Base-by-base conservation (phyloP, 805 yeast genomes). In the Diddensiella santjacobensis region DNA sequence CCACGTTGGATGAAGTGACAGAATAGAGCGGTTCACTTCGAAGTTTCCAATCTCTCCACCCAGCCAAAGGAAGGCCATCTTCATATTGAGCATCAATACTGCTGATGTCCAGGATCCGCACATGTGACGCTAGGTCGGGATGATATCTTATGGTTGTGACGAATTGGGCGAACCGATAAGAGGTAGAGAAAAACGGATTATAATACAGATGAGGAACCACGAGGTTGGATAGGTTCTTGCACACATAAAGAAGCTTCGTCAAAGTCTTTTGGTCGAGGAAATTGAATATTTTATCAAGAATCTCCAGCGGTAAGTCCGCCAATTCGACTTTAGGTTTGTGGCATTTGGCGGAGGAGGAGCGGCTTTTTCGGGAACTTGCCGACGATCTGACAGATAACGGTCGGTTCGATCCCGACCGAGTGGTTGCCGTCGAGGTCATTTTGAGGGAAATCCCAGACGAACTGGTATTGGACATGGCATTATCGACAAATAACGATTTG, bases 11-110 rank as follows among this genome's bases (percentile, higher is more conserved):
- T 0, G 49, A 24, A 15, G 40, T 39, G 22, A 72, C 62, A 1
- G 76, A 71, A 59, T 83, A 83, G 30, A 85, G 63, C 1, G 91
- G 87, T 64, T 84, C 89, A 44, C 76, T 77, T 52, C 87, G 75
- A 58, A 75, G 83, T 59, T 87, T 84, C 95, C 96, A 88, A 63
- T 88, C 96, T 61, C 96, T 74, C 96, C 96, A 88, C 6, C 91
- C 84, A 0, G 96, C 96, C 44, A 77, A 66, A 1, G 81, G 75
- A 15, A 20, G 22, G 37, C 65, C 63, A 45, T 45, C 36, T 3
- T 42, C 47, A 17, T 41, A 37, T 23, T 18, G 26, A 4, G 37
- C 42, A 13, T 37, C 10, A 61, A 75, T 48, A 3, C 60, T 63
- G 0, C 90, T 81, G 22, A 88, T 63, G 60, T 88, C 87, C 38